Evolutionary conservation across 1,284 basidiomycete species (phyloP), one percentile per base, ranked within the genome.

Genomic region (Malassezia furfur): DNA sequence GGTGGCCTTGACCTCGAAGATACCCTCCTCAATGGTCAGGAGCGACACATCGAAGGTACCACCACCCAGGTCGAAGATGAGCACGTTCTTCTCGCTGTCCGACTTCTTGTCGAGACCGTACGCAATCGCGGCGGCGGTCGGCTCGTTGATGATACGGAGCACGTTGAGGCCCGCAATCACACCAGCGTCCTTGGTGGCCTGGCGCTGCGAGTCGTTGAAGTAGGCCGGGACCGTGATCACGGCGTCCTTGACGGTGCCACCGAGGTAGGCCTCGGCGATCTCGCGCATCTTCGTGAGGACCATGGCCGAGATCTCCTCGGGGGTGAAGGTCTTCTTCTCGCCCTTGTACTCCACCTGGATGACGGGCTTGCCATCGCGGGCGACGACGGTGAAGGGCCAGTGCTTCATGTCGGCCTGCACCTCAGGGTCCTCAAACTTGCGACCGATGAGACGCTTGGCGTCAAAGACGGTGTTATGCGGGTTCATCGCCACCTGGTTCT

Each of bases 21-120:
- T 91, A 78, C 91, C 91, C 79, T 94, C 91, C 78, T 96, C 90
- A 62, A 96, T 96, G 62, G 91, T 91, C 66, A 98, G 79, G 61
- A 98, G 87, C 34, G 91, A 96, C 32, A 96, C 93, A 85, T 96
- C 93, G 78, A 96, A 96, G 45, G 91, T 96, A 81, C 91, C 91
- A 81, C 93, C 93, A 66, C 91, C 93, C 49, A 96, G 84, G 81
- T 98, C 93, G 80, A 94, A 96, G 77, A 98, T 91, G 72, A 93
- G 81, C 60, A 93, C 88, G 75, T 94, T 93, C 66, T 86, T 86
- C 80, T 93, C 90, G 57, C 86, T 86, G 31, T 77, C 75, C 51
- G 85, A 82, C 79, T 91, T 90, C 79, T 89, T 87, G 78, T 79
- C 78, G 57, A 93, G 85, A 80, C 89, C 90, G 78, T 93, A 93